Evolutionary conservation across 108 stramenopile genomes (phyloP).

Genomic region (Schizochytrium sp.): DNA sequence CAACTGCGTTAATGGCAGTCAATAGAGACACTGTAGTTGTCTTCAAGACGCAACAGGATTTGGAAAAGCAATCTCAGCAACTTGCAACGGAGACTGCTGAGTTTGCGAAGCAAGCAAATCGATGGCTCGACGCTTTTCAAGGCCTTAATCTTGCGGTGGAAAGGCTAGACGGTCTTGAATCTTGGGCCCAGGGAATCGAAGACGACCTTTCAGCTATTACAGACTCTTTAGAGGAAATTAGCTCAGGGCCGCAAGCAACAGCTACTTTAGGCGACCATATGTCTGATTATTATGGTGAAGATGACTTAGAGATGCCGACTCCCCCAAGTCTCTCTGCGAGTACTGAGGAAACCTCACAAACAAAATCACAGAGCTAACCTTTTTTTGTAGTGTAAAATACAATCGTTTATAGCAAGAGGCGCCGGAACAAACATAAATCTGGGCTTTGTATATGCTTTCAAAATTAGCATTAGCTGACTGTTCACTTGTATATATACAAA

Average conservation of each 20-base stretch:
- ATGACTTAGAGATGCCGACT: neutral
- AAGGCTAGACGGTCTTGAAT: neutral
- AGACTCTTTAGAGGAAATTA: neutral
- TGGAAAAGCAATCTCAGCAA: constrained; percentile 2
- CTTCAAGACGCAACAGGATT: constrained; percentile 18
- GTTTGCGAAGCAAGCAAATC: neutral
- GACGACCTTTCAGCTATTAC: neutral
- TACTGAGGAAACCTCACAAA: too few species aligned
- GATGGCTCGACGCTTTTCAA: constrained; percentile 1
- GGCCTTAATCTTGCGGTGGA: neutral
- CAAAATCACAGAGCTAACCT: too few species aligned
- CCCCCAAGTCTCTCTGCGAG: neutral
- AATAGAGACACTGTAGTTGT: constrained; percentile 14
- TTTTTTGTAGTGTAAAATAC: too few species aligned
- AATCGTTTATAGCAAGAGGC: too few species aligned
- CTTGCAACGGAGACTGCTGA: neutral
- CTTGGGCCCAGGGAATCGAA: constrained; percentile 21
- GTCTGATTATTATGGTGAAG: neutral
- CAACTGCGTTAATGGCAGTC: constrained; percentile 11
- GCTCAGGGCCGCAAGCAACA: neutral
- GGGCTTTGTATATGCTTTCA: too few species aligned
- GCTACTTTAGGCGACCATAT: neutral
- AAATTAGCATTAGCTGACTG: too few species aligned
- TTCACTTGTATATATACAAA: too few species aligned
- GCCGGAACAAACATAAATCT: too few species aligned